Percentiles rank a stretch among this genome's conserved stretches.
Evolutionary conservation across 2,329 filamentous ascomycete genomes (phyloP).

Genomic region (Pseudonectria buxi): DNA sequence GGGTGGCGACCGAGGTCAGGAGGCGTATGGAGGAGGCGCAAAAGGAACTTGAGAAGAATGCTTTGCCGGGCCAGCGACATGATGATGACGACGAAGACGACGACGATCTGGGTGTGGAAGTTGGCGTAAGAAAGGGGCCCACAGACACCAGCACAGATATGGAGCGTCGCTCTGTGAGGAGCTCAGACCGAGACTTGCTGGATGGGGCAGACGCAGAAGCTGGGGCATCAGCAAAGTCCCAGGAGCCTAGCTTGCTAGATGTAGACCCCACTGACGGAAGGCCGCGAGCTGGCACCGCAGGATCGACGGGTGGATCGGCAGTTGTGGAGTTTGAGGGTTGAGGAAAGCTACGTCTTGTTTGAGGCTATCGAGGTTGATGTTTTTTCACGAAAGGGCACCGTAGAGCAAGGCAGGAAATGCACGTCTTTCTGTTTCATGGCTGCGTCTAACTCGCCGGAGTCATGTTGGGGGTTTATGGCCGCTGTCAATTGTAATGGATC

Average conservation of each 20-base stretch:
- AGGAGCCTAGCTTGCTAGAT: constrained; percentile 30
- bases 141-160: constrained; percentile 42
- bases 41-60: constrained; percentile 80
- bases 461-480: constrained; percentile 3
- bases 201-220: constrained; percentile 69
- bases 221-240: constrained; percentile 34
- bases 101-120: constrained; percentile 42
- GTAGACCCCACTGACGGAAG: constrained; percentile 22
- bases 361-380: background rate
- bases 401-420: constrained; percentile 11
- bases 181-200: constrained; percentile 62
- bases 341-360: constrained; percentile 2
- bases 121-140: constrained; percentile 32
- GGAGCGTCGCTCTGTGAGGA: constrained; percentile 57
- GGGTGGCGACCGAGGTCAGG: constrained; percentile 86
- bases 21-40: constrained; percentile 94
- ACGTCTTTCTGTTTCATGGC: constrained; percentile 5
- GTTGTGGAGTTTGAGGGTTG: constrained; percentile 39
- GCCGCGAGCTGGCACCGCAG: constrained; percentile 19
- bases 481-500: constrained; percentile 3
- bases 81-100: constrained; percentile 69
- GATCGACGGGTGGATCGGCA: constrained; percentile 26
- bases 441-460: constrained; percentile 9
- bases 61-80: constrained; percentile 53
- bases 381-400: constrained; percentile 5